phyloP scores from a whole-genome alignment of 768 basidiomycete species.

The Boletus rubroflammeus region DNA sequence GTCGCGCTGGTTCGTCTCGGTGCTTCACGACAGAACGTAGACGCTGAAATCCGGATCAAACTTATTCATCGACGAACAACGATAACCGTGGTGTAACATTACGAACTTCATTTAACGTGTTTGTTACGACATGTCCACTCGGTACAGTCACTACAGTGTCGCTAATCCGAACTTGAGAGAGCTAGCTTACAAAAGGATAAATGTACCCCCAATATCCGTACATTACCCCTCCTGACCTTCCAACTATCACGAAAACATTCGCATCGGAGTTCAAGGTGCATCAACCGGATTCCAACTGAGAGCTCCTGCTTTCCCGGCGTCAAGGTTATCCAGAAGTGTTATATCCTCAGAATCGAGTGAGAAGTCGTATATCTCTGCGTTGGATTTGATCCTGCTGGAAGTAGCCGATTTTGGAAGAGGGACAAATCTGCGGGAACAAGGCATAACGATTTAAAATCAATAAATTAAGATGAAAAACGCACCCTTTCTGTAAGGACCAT shows the following conservation, averaged over 20 bases:
- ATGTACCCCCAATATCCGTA: background rate
- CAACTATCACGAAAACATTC: constrained; percentile 5
- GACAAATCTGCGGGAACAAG: constrained; percentile 49
- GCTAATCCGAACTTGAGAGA: background rate
- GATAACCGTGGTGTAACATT: background rate
- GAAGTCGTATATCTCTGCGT: constrained; percentile 75
- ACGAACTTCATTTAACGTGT: background rate
- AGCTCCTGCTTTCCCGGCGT: constrained; percentile 68
- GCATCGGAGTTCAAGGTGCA: constrained; percentile 25
- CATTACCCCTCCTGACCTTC: background rate
- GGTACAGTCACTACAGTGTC: background rate
- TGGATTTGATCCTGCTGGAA: constrained; percentile 65
- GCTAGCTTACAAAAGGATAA: background rate
- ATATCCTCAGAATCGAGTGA: constrained; percentile 65
- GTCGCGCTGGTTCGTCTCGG: background rate
- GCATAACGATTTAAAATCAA: background rate
- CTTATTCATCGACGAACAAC: background rate
- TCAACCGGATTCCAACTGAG: constrained; percentile 85
- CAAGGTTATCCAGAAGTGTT: constrained; percentile 58
- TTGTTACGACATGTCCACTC: background rate
- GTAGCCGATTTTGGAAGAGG: constrained; percentile 82
- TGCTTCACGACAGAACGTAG: background rate
- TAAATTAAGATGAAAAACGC: constrained; percentile 24
- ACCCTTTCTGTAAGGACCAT: constrained; percentile 89
- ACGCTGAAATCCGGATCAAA: background rate